Conservation (phyloP, 2,329 filamentous ascomycete species). For the Pseudogymnoascus sp. region DNA sequence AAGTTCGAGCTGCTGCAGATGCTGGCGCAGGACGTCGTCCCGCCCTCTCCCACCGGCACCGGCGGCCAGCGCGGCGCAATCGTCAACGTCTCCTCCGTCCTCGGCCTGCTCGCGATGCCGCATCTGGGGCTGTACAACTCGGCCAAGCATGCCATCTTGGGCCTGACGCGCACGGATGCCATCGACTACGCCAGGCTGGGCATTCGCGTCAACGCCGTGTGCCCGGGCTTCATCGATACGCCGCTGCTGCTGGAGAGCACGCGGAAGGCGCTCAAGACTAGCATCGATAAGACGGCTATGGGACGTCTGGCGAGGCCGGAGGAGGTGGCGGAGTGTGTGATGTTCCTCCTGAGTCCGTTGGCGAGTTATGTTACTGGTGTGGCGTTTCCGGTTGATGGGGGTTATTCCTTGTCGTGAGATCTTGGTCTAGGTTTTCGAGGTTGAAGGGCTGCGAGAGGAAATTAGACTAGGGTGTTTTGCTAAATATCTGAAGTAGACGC, state of each 20-base stretch:
- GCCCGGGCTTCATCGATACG: slow-evolving; percentile 20
- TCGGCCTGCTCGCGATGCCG: slow-evolving; percentile 15
- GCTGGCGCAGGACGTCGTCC: slow-evolving; percentile 17
- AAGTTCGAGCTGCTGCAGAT: slow-evolving; percentile 27
- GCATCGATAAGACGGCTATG: slow-evolving; percentile 5
- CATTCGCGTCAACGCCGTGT: slow-evolving; percentile 18
- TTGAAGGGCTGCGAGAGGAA: no score
- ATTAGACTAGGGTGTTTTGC: no score
- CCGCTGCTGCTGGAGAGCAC: slow-evolving; percentile 8
- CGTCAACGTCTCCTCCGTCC: slow-evolving; percentile 24
- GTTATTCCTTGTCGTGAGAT: no score
- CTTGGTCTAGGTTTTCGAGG: no score
- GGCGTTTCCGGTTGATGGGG: no score
- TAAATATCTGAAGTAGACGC: no score
- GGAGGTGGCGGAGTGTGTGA: slow-evolving; percentile 15
- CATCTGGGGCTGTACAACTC: slow-evolving; percentile 16
- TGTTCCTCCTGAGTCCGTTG: slow-evolving; percentile 13
- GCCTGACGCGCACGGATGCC: slow-evolving; percentile 17
- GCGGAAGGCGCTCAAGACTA: slow-evolving; percentile 4
- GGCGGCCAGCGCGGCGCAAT: slow-evolving; percentile 23
- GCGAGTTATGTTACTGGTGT: no score
- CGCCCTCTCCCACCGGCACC: background rate
- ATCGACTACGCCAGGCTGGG: slow-evolving; percentile 12
- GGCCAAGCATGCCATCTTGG: slow-evolving; percentile 24
- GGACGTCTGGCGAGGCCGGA: slow-evolving; percentile 12